Evolutionary conservation across 2,329 filamentous ascomycete genomes (phyloP).

Genomic region (Cercospora zeina): DNA sequence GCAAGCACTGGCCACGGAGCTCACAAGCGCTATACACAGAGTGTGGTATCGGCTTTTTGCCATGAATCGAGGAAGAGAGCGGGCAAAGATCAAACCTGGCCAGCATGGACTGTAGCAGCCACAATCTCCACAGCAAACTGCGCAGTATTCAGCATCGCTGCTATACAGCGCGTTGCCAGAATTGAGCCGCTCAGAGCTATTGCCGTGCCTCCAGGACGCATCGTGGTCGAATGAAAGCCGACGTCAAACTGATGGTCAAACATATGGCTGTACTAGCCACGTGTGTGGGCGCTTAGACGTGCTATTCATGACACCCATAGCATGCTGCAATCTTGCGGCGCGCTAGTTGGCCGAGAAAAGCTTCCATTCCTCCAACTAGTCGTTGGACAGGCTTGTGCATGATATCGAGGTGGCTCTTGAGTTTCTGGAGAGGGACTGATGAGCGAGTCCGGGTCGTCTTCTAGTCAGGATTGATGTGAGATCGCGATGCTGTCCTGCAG

Average conservation of each 20-base stretch:
- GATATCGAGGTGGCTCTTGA: background rate
- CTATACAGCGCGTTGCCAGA: background rate
- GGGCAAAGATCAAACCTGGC: background rate
- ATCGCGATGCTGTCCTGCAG: no score
- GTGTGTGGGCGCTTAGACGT: background rate
- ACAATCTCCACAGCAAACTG: background rate
- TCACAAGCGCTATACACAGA: background rate
- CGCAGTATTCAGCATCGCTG: background rate
- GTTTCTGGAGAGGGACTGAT: background rate
- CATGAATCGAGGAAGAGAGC: background rate
- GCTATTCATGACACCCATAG: background rate
- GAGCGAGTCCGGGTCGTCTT: background rate
- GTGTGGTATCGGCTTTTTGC: background rate
- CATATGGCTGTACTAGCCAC: conserved; percentile 2
- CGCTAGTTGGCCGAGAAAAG: background rate
- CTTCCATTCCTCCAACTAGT: background rate
- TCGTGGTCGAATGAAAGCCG: background rate
- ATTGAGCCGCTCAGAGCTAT: background rate
- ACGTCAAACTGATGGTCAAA: conserved; percentile 1
- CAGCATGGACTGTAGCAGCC: background rate
- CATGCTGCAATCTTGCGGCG: background rate
- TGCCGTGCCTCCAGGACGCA: background rate
- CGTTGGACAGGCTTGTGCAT: background rate
- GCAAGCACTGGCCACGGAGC: background rate
- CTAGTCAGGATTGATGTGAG: background rate